phyloP scores from a whole-genome alignment of 129 eudicot genomes.

The Helianthus tuberosus region DNA sequence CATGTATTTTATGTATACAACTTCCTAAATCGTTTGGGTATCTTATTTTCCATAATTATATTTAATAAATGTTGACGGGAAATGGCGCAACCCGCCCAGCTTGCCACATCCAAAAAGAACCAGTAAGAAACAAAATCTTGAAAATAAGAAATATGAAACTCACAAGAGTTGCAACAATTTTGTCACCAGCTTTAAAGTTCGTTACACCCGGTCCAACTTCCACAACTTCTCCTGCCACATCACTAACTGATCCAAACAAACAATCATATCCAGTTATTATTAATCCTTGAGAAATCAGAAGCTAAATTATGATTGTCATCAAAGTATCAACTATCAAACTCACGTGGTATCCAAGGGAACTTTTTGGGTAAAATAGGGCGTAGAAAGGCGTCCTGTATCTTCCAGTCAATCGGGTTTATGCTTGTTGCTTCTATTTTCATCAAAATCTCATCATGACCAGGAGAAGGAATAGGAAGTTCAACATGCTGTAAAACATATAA shows the following conservation, averaged over 20 bases:
- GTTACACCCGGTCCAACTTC: conserved; percentile 45
- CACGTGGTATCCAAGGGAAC: conserved; percentile 63
- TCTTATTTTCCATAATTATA: background rate
- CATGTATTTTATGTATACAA: background rate
- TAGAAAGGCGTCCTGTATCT: conserved; percentile 50
- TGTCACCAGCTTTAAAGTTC: conserved; percentile 52
- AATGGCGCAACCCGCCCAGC: background rate
- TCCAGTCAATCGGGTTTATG: conserved; percentile 64
- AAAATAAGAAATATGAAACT: conserved; percentile 16
- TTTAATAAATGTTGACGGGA: background rate
- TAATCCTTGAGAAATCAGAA: background rate
- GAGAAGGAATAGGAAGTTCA: conserved; percentile 63
- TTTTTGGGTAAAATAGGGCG: conserved; percentile 61
- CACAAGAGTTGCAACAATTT: conserved; percentile 42
- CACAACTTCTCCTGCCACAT: conserved; percentile 48
- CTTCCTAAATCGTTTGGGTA: background rate
- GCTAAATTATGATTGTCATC: too few species aligned
- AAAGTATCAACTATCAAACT: conserved; percentile 4
- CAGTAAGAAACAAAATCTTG: background rate
- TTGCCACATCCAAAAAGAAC: background rate
- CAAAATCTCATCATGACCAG: conserved; percentile 48
- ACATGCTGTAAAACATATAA: conserved; percentile 52
- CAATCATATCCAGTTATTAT: conserved; percentile 1
- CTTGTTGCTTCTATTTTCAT: conserved; percentile 56
- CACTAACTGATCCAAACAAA: conserved; percentile 40